phyloP scores from a whole-genome alignment of 768 basidiomycete genomes.

The Leccinum incarnatum region DNA sequence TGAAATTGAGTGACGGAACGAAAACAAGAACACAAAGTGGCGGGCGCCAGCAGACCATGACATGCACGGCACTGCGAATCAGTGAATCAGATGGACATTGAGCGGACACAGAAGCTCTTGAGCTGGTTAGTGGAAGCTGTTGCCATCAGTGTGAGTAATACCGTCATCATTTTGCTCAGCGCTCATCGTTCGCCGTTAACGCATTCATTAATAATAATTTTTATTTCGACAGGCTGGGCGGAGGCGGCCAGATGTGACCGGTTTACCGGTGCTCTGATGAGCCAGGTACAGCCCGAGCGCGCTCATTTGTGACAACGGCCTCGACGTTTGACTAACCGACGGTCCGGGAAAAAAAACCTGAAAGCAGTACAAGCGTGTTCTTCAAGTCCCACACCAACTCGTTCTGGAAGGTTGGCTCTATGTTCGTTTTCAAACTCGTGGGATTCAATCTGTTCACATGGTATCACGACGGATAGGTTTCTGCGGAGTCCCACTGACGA shows the following conservation, averaged over 20 bases:
- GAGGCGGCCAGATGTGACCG: neutral
- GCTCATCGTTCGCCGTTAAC: neutral
- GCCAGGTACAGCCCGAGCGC: neutral
- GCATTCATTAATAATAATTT: neutral
- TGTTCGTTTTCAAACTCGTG: neutral
- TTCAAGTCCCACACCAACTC: neutral
- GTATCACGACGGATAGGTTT: neutral
- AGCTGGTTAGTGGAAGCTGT: neutral
- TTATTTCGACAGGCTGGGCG: neutral
- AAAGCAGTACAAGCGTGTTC: neutral
- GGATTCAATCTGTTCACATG: neutral
- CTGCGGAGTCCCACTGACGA: neutral
- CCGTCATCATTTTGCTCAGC: neutral
- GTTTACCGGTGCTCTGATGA: neutral
- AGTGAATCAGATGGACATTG: neutral
- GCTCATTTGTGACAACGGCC: neutral
- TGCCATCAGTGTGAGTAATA: neutral
- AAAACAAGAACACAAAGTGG: neutral
- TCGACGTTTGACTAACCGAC: neutral
- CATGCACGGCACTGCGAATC: neutral
- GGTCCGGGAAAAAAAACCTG: neutral
- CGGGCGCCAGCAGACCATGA: neutral
- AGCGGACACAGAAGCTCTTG: neutral
- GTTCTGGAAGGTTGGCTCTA: neutral
- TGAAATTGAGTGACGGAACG: neutral